These are phyloP conservation scores for Haplosporangium gracile DNA, from an alignment of 192 early-diverging fungal genomes.

Conservation along the genomic window DNA sequence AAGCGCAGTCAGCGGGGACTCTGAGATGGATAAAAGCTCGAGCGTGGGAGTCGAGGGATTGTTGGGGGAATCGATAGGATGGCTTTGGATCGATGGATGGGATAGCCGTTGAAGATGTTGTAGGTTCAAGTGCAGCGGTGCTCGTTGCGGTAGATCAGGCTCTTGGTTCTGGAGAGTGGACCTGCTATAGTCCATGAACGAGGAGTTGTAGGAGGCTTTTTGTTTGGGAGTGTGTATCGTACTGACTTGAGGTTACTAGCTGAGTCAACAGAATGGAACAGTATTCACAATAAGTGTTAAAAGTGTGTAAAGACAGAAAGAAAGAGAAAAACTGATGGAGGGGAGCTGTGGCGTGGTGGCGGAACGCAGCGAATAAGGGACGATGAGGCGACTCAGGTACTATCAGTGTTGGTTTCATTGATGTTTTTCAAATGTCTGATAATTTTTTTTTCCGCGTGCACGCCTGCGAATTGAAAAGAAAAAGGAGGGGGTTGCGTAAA, in stretches of 20 bases:
- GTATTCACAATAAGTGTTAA: neutral
- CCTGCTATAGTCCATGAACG: slow-evolving; percentile 37
- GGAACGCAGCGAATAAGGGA: slow-evolving; percentile 7
- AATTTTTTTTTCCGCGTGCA: neutral
- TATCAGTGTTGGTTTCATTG: neutral
- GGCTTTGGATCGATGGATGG: neutral
- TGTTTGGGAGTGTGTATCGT: neutral
- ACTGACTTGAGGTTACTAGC: neutral
- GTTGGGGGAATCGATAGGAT: neutral
- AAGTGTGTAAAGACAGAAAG: neutral
- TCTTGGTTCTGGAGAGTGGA: slow-evolving; percentile 26
- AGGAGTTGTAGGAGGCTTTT: neutral
- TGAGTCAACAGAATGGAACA: neutral
- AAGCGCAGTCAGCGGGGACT: slow-evolving; percentile 8
- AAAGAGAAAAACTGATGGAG: neutral
- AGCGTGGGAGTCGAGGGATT: slow-evolving; percentile 8
- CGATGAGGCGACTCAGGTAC: neutral
- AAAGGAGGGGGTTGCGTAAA: neutral
- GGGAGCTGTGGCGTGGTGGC: neutral
- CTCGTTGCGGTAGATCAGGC: neutral
- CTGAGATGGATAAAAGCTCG: slow-evolving; percentile 17
- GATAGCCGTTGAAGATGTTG: slow-evolving; percentile 8
- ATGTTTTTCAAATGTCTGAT: too few relatives aligned
- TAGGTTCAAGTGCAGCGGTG: slow-evolving; percentile 16
- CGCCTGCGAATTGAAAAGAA: neutral